phyloP scores from a whole-genome alignment of 768 basidiomycete genomes.

The Russula brevipes region DNA sequence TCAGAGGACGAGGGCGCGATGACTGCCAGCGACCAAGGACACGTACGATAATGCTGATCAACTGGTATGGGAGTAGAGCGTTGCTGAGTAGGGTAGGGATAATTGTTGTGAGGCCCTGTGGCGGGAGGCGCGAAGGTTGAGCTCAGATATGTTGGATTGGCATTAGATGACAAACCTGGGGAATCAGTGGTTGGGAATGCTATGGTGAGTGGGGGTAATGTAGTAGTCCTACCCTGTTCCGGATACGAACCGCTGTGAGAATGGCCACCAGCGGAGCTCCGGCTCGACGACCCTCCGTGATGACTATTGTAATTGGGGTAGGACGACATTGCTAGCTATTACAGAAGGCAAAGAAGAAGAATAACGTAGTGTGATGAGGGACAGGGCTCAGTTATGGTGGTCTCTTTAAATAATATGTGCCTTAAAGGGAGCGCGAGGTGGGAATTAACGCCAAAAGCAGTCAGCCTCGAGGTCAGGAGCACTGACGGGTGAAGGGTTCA shows the following conservation, averaged over 20 bases:
- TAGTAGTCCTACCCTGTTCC: conserved; percentile 25
- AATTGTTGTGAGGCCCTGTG: conserved; percentile 14
- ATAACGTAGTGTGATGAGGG: conserved; percentile 22
- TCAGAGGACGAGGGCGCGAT: conserved; percentile 4
- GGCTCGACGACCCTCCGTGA: conserved; percentile 17
- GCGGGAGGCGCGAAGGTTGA: conserved; percentile 16
- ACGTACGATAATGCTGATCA: conserved; percentile 14
- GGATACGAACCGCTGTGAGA: conserved; percentile 24
- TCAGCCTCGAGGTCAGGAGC: too few species aligned
- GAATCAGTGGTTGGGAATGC: conserved; percentile 22
- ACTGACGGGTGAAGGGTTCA: conserved; percentile 17
- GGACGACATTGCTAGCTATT: conserved; percentile 27
- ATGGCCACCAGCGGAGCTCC: conserved; percentile 13
- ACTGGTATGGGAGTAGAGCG: conserved; percentile 16
- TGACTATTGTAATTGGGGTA: conserved; percentile 19
- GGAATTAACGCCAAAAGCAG: neutral
- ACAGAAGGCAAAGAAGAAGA: conserved; percentile 24
- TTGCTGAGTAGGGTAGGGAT: conserved; percentile 15
- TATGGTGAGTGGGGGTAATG: conserved; percentile 24
- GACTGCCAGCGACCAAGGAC: neutral
- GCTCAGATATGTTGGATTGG: conserved; percentile 15
- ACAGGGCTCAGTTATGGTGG: too few species aligned
- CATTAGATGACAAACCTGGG: conserved; percentile 24
- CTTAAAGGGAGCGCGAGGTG: conserved; percentile 1
- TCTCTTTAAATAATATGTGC: conserved; percentile 15